Conservation (phyloP, 192 early-diverging fungal genomes). For the Gorgonomyces haynaldii region DNA sequence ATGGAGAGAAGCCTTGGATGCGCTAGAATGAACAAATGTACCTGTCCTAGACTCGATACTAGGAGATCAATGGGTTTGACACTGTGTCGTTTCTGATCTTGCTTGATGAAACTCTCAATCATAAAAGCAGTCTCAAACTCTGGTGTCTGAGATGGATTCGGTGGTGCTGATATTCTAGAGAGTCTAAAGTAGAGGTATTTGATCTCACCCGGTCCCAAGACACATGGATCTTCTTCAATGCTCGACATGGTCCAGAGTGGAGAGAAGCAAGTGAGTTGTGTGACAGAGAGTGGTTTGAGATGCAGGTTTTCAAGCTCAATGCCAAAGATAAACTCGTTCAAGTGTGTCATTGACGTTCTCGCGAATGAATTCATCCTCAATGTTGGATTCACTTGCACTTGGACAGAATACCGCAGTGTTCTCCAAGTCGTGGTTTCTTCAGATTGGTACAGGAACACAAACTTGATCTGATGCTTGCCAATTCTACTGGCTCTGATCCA, state of each 20-base stretch:
- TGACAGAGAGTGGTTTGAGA: conserved; percentile 33
- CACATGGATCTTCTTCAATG: conserved; percentile 13
- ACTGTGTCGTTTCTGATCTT: conserved; percentile 14
- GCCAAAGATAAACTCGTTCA: conserved; percentile 82
- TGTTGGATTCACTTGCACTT: conserved; percentile 65
- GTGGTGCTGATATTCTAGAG: conserved; percentile 2
- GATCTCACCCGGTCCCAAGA: conserved; percentile 27
- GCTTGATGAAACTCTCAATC: conserved; percentile 33
- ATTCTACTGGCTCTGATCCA: conserved; percentile 89
- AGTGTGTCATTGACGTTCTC: conserved; percentile 57
- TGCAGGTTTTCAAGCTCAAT: conserved; percentile 66
- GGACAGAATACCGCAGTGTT: conserved; percentile 47
- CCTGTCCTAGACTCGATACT: conserved; percentile 33
- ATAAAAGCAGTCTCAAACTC: conserved; percentile 36
- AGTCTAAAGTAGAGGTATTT: conserved; percentile 36
- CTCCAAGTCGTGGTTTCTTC: conserved; percentile 52
- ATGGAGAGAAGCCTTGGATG: conserved; percentile 59
- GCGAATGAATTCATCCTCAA: conserved; percentile 92
- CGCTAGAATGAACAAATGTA: conserved; percentile 48
- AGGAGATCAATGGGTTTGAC: conserved; percentile 26
- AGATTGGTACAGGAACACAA: conserved; percentile 74
- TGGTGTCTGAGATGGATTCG: conserved; percentile 16
- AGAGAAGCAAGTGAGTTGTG: conserved; percentile 60
- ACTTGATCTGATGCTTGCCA: conserved; percentile 67
- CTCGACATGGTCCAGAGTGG: conserved; percentile 57